phyloP scores from a whole-genome alignment of 306 rosid genomes.

The Quercus cerris region DNA sequence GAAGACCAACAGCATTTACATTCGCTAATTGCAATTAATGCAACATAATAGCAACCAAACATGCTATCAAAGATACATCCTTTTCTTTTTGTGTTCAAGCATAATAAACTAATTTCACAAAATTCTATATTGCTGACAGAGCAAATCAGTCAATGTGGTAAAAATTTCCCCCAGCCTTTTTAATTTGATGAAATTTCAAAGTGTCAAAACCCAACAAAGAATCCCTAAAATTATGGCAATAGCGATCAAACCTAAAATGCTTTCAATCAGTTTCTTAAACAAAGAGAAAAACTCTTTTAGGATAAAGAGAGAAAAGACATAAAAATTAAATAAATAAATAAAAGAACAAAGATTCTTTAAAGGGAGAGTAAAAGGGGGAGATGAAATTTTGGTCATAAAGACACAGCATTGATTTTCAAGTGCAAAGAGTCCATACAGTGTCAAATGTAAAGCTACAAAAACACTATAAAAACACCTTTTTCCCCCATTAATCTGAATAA shows the following conservation, averaged over 20 bases:
- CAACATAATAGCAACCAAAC: neutral
- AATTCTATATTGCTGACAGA: neutral
- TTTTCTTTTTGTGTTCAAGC: neutral
- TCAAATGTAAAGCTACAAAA: neutral
- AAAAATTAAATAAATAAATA: no score
- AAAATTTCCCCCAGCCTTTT: neutral
- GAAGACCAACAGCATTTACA: neutral
- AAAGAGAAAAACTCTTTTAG: no score
- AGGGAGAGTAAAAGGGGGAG: no score
- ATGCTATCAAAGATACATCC: neutral
- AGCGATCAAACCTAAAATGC: no score
- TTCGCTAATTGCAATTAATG: neutral
- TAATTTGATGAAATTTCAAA: no score
- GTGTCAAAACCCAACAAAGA: no score
- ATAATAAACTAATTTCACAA: neutral
- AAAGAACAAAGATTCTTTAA: no score
- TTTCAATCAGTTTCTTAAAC: no score
- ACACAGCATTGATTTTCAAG: neutral
- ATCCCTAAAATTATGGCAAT: no score
- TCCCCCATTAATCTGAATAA: neutral
- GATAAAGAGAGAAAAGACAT: no score
- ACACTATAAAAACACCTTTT: neutral
- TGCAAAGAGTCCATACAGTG: neutral
- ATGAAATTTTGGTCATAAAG: no score
- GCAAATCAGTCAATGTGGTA: neutral